These are phyloP conservation scores for Hylodesmum podocarpum DNA, from an alignment of 306 rosid genomes.

Conservation along the genomic window DNA sequence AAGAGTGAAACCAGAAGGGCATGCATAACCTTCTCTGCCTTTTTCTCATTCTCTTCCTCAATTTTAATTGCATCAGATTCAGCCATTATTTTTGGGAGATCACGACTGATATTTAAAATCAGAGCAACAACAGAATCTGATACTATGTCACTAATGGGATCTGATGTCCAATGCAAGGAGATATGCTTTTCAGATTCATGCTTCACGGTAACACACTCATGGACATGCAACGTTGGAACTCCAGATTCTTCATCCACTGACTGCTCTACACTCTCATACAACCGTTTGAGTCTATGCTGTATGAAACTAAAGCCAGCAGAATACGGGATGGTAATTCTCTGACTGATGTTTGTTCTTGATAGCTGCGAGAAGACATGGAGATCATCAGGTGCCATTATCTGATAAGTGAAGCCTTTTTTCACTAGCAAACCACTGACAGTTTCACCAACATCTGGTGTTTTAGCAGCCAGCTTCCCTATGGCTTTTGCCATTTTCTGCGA, in stretches of 20 bases:
- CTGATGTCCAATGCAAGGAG: conserved; percentile 87
- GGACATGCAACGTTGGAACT: conserved; percentile 66
- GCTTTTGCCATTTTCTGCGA: conserved; percentile 91
- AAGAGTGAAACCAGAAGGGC: conserved; percentile 84
- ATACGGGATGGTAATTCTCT: conserved; percentile 85
- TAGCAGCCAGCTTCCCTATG: conserved; percentile 77
- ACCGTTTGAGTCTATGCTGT: conserved; percentile 67
- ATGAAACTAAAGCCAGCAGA: conserved; percentile 62
- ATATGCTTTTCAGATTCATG: conserved; percentile 84
- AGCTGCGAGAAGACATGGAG: conserved; percentile 92
- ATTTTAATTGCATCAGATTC: conserved; percentile 65
- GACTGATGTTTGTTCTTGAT: conserved; percentile 71
- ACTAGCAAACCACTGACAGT: conserved; percentile 79
- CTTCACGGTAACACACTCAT: conserved; percentile 70
- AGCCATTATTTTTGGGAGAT: conserved; percentile 64
- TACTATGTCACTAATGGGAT: conserved; percentile 89
- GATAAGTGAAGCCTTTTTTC: conserved; percentile 89
- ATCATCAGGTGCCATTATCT: conserved; percentile 93
- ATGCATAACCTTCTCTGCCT: conserved; percentile 67
- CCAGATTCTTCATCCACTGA: conserved; percentile 81
- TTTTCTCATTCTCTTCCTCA: conserved; percentile 73
- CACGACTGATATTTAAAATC: conserved; percentile 67
- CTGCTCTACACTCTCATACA: conserved; percentile 76
- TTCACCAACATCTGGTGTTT: conserved; percentile 70
- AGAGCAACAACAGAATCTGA: conserved; percentile 88